Evolutionary conservation across 257 asterid species (phyloP).

Genomic region (Penstemon barbatus): DNA sequence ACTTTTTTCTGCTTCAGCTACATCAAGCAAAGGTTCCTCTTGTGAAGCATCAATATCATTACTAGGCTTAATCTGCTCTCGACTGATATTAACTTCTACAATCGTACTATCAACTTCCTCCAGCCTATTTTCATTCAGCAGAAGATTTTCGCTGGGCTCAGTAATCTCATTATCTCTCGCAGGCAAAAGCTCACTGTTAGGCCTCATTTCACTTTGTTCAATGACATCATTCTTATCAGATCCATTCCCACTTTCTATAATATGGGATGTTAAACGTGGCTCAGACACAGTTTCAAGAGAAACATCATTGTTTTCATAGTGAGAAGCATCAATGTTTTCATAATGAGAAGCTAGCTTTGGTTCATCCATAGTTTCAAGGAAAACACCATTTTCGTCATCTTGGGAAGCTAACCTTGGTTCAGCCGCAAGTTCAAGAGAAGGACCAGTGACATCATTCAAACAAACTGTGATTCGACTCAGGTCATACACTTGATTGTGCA

Average conservation of each 20-base stretch:
- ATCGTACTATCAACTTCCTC: constrained; percentile 30
- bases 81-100: constrained; percentile 25
- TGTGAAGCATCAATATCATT: constrained; percentile 29
- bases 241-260: constrained; percentile 30
- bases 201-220: constrained; percentile 32
- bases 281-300: constrained; percentile 35
- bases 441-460: constrained; percentile 38
- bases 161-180: constrained; percentile 37
- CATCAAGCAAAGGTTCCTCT: constrained; percentile 31
- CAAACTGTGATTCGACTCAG: constrained; percentile 51
- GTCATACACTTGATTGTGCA: constrained; percentile 59
- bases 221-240: constrained; percentile 27
- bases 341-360: constrained; percentile 33
- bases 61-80: constrained; percentile 27
- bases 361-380: constrained; percentile 30
- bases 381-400: constrained; percentile 33
- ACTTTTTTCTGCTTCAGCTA: constrained; percentile 31
- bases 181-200: constrained; percentile 29
- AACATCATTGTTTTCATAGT: constrained; percentile 27
- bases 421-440: constrained; percentile 35
- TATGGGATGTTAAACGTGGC: constrained; percentile 35
- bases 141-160: constrained; percentile 34
- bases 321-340: constrained; percentile 30
- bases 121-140: constrained; percentile 30
- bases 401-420: constrained; percentile 37